Base-by-base conservation (phyloP, 768 basidiomycete genomes). In the Gyrodon lividus region DNA sequence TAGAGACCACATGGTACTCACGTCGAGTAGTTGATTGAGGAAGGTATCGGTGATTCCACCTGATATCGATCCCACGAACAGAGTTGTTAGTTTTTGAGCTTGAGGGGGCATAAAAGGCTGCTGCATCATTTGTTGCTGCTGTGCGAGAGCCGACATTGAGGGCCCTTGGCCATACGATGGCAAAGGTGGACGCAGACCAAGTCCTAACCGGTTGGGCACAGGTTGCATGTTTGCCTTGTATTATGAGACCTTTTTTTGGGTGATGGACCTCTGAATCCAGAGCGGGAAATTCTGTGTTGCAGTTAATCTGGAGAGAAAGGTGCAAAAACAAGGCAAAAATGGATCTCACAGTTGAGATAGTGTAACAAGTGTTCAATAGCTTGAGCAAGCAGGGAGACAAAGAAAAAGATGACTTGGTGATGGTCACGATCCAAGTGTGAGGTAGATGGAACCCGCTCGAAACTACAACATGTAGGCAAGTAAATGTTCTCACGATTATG, bases 11-110 rank as follows among this genome's bases (percentile, higher is more conserved):
- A 20, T 23, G 26, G n/a, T n/a, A 50, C 87, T 60, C 62, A 93
- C 93, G 54, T 77, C 71, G 17, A 98, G 77, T 43, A 98, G 77
- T 55, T 79, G 78, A 63, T 89, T 91, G 38, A 98, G 70, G 55
- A 90, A 93, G 0, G 71, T 58, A 67, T 98, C 92, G 0, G 86
- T 86, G 61, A 97, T 92, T 5, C 94, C 94, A 28, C 91, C 90
- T 5, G 94, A 92, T 70, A 98, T 98, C 54, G 92, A 90, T 9
- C 94, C 94, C n/a, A 98, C 84, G 60, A 97, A 98, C 3, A 96
- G 76, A 0, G 82, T 83, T 0, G 86, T 82, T 54, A 82, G 78
- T 60, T 86, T 93, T 57, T 84, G 85, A 13, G 72, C 70, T 68
- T 79, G 81, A n/a, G 84, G 83, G 4, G 83, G 82, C 48, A 80